Conservation (phyloP, 768 basidiomycete genomes). For the Asterophora lycoperdoides region DNA sequence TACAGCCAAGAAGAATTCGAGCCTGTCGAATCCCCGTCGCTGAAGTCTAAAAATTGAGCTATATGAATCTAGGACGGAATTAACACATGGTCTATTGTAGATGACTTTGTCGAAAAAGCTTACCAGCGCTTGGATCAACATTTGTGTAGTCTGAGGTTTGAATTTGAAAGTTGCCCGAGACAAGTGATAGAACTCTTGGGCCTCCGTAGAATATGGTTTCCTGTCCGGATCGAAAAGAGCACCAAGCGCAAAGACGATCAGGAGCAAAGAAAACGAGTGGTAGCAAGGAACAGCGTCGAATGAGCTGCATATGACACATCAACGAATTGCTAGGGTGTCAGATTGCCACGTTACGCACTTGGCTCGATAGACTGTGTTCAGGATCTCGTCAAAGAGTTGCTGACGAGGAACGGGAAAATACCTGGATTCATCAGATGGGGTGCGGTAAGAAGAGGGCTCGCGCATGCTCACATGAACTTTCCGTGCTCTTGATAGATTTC, state of each 20-base stretch:
- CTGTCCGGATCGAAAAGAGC: constrained; percentile 52
- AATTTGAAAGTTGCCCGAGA: constrained; percentile 50
- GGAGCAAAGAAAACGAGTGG: constrained; percentile 60
- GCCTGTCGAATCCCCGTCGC: constrained; percentile 44
- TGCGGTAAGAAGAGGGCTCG: not conserved
- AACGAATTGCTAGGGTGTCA: not conserved
- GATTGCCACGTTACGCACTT: constrained; percentile 27
- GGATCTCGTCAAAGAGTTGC: constrained; percentile 54
- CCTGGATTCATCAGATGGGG: constrained; percentile 26
- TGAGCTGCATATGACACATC: constrained; percentile 23
- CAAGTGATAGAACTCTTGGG: constrained; percentile 60
- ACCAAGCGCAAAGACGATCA: constrained; percentile 62
- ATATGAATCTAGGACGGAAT: constrained; percentile 30
- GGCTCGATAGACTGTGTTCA: constrained; percentile 50
- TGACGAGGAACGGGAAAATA: constrained; percentile 49
- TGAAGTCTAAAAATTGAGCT: constrained; percentile 52
- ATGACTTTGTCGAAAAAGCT: constrained; percentile 15
- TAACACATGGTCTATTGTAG: not conserved
- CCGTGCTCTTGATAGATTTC: constrained; percentile 65
- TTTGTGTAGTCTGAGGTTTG: constrained; percentile 49
- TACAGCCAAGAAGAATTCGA: constrained; percentile 51
- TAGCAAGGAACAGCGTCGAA: constrained; percentile 35
- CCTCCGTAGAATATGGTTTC: constrained; percentile 46
- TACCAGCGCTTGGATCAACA: constrained; percentile 54
- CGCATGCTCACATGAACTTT: constrained; percentile 44